Evolutionary conservation across 2,329 filamentous ascomycete genomes (phyloP).

Genomic region (Alternaria gansuensis): DNA sequence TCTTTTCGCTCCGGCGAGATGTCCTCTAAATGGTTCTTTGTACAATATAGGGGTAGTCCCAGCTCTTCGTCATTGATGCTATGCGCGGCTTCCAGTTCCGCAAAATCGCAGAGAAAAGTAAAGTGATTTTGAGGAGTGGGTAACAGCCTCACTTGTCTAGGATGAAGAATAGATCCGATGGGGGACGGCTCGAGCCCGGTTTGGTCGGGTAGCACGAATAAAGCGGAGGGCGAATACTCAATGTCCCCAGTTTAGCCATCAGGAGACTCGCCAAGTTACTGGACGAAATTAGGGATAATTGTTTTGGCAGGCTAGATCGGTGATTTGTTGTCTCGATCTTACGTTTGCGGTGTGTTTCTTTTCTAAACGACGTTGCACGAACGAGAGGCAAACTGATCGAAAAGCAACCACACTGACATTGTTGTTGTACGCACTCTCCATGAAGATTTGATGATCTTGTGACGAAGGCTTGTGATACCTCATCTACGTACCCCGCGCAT

Average conservation of each 20-base stretch:
- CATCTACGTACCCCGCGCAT: slow-evolving; percentile 50
- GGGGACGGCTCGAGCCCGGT: slow-evolving; percentile 17
- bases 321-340: not conserved
- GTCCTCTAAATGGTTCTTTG: not conserved
- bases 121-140: slow-evolving; percentile 18
- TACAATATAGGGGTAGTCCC: slow-evolving; percentile 6
- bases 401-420: slow-evolving; percentile 7
- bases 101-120: slow-evolving; percentile 14
- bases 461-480: slow-evolving; percentile 36
- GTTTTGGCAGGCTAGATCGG: not conserved
- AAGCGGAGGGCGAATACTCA: slow-evolving; percentile 20
- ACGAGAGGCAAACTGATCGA: slow-evolving; percentile 21
- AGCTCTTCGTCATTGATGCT: slow-evolving; percentile 8
- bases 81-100: slow-evolving; percentile 19
- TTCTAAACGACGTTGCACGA: slow-evolving; percentile 16
- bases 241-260: not conserved
- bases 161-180: slow-evolving; percentile 19
- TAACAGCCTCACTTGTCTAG: slow-evolving; percentile 27
- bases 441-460: slow-evolving; percentile 32
- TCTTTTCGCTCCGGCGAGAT: not conserved
- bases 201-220: slow-evolving; percentile 26
- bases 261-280: not conserved
- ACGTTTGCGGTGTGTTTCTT: slow-evolving; percentile 6
- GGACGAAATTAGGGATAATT: not conserved
- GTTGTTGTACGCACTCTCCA: slow-evolving; percentile 12